phyloP scores from a whole-genome alignment of 306 rosid species.

The Arachis stenosperma region DNA sequence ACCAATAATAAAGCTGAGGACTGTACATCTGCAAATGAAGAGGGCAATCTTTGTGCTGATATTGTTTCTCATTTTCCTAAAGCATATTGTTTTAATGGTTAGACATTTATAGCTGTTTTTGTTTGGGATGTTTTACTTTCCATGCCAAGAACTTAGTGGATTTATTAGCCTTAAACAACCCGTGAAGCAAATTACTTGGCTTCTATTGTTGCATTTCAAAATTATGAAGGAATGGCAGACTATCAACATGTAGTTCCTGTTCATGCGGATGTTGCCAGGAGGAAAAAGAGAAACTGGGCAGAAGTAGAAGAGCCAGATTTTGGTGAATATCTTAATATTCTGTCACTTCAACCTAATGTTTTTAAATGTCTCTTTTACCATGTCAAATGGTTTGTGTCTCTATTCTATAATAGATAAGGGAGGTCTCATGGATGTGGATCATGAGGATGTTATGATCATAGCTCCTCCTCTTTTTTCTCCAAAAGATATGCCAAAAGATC shows the following conservation, averaged over 20 bases:
- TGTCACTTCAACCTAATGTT: conserved; percentile 24
- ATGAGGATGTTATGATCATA: conserved; percentile 79
- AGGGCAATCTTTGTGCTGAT: conserved; percentile 52
- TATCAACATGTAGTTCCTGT: conserved; percentile 89
- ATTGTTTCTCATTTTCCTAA: conserved; percentile 60
- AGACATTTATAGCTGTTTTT: conserved; percentile 35
- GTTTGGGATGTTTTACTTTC: conserved; percentile 16
- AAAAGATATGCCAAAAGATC: conserved; percentile 77
- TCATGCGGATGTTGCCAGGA: conserved; percentile 74
- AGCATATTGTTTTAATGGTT: conserved; percentile 84
- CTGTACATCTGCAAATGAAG: conserved; percentile 29
- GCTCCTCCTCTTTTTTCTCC: conserved; percentile 78
- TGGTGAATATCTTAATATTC: conserved; percentile 53
- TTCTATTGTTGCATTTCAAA: conserved; percentile 27
- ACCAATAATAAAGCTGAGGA: conserved; percentile 35
- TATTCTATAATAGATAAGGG: conserved; percentile 54
- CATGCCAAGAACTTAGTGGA: neutral
- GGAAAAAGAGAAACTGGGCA: conserved; percentile 67
- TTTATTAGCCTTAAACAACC: conserved; percentile 23
- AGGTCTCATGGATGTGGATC: conserved; percentile 63
- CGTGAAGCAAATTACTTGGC: conserved; percentile 12
- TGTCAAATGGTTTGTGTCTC: conserved; percentile 15
- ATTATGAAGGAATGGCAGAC: conserved; percentile 77
- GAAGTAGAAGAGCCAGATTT: conserved; percentile 62
- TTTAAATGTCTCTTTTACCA: conserved; percentile 14